Evolutionary conservation across 2,329 filamentous ascomycete genomes (phyloP).

Genomic region (Calonectria montana): DNA sequence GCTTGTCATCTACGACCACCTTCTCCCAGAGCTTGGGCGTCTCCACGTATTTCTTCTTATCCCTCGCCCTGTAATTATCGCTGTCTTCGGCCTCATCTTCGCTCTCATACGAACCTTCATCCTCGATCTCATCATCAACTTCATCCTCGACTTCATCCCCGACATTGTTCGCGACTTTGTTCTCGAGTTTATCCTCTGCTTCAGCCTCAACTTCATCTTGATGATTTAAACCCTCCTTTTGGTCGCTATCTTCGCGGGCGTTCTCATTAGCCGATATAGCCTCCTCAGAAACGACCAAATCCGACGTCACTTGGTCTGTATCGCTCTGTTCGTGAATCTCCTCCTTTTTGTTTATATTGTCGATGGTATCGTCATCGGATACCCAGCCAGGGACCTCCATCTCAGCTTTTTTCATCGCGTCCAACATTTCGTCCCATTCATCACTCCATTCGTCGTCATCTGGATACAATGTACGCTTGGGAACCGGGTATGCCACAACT

Average conservation of each 20-base stretch:
- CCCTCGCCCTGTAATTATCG: not conserved
- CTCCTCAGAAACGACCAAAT: not conserved
- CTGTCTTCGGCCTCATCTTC: not conserved
- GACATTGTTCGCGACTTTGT: too few relatives aligned
- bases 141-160: not conserved
- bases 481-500: not conserved
- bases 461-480: not conserved
- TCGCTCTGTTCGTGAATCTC: not conserved
- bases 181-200: not conserved
- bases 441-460: not conserved
- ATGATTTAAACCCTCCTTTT: not conserved
- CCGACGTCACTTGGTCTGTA: not conserved
- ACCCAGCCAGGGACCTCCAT: not conserved
- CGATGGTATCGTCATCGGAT: too few relatives aligned
- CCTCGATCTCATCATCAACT: not conserved
- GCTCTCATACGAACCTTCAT: not conserved
- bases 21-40: not conserved
- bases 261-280: too few relatives aligned
- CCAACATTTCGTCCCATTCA: not conserved
- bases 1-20: not conserved
- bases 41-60: not conserved
- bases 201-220: too few relatives aligned
- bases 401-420: not conserved
- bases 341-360: not conserved
- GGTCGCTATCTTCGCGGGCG: not conserved